phyloP scores from a whole-genome alignment of 768 basidiomycete species.

The Suillus spraguei region DNA sequence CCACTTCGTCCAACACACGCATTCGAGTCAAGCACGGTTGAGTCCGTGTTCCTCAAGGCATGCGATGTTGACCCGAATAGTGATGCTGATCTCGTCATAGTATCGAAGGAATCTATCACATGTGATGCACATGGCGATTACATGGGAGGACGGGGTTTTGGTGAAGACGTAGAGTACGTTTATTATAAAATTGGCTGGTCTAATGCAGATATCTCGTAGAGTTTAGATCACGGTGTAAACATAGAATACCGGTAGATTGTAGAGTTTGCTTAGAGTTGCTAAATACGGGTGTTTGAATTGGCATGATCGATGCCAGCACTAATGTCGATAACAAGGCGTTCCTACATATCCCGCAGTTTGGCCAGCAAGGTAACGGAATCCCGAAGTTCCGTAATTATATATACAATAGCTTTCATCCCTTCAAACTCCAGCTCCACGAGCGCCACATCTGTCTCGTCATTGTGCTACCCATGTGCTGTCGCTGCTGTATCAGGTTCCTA shows the following conservation, averaged over 20 bases:
- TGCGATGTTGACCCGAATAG: constrained; percentile 15
- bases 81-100: constrained; percentile 44
- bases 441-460: no score
- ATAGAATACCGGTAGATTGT: no score
- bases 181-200: constrained; percentile 77
- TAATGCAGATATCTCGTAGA: constrained; percentile 10
- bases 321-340: no score
- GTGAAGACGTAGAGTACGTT: constrained; percentile 65
- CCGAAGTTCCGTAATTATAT: no score
- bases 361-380: no score
- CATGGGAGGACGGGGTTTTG: constrained; percentile 31
- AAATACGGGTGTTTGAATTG: no score
- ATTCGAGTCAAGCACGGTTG: constrained; percentile 59
- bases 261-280: neutral
- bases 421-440: no score
- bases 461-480: no score
- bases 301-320: no score
- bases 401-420: no score
- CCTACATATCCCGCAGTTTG: no score
- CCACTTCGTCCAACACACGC: constrained; percentile 69
- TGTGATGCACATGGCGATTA: constrained; percentile 46
- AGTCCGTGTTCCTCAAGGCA: constrained; percentile 48
- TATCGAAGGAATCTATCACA: constrained; percentile 53
- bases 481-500: no score
- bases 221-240: neutral